Evolutionary conservation across 2,329 filamentous ascomycete species (phyloP).

Genomic region (Kalaharituber pfeilii): DNA sequence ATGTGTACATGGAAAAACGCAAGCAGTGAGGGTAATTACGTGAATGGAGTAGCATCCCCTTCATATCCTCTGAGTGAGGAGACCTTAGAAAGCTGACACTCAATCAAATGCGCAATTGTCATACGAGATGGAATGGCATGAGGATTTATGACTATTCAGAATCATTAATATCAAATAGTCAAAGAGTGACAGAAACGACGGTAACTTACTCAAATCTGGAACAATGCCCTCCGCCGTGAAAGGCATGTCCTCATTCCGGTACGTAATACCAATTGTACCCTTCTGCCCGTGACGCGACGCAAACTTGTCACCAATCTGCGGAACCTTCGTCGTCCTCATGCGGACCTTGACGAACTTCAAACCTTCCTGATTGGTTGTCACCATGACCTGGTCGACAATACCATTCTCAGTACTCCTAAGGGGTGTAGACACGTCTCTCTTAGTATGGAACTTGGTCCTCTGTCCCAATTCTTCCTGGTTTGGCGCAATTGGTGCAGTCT

Average conservation of each 20-base stretch:
- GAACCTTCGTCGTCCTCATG: constrained; percentile 91
- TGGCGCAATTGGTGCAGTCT: constrained; percentile 84
- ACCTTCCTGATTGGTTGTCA: constrained; percentile 89
- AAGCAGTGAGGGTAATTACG: constrained; percentile 30
- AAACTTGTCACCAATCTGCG: constrained; percentile 98
- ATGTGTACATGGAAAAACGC: not conserved
- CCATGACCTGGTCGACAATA: constrained; percentile 81
- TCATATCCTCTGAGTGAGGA: constrained; percentile 84
- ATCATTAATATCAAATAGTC: too few relatives aligned
- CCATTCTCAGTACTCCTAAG: constrained; percentile 90
- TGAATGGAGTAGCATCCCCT: constrained; percentile 94
- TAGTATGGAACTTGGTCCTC: constrained; percentile 72
- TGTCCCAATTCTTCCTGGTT: constrained; percentile 90
- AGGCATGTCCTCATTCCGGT: constrained; percentile 95
- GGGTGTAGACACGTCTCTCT: constrained; percentile 89
- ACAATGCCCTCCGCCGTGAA: constrained; percentile 83
- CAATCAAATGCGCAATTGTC: constrained; percentile 99
- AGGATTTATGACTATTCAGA: constrained; percentile 62
- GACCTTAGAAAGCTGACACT: constrained; percentile 94
- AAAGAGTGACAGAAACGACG: not conserved
- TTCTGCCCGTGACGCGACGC: constrained; percentile 98
- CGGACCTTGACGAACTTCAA: constrained; percentile 94
- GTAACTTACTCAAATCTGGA: constrained; percentile 52
- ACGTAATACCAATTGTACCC: constrained; percentile 97
- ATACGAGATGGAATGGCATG: constrained; percentile 99